A percentile compares a stretch with the other conserved stretches of the same genome.
Evolutionary conservation across 2,329 filamentous ascomycete genomes (phyloP).

Genomic region (Beauveria pseudobassiana): DNA sequence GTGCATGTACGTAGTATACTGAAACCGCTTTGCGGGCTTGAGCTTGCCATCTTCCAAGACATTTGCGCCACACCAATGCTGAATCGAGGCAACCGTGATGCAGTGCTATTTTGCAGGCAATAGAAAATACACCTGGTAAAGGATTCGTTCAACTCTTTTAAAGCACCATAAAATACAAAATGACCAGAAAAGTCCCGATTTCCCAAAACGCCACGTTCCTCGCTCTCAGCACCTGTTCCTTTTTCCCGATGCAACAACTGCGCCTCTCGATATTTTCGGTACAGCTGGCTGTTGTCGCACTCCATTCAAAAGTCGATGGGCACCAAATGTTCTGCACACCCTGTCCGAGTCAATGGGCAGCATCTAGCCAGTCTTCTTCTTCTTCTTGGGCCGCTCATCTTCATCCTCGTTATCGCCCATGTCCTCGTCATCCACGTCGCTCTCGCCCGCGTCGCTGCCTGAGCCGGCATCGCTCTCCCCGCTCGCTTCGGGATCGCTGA

Average conservation of each 20-base stretch:
- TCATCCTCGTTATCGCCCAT: conserved; percentile 36
- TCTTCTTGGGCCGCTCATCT: conserved; percentile 43
- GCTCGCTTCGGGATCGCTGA: conserved; percentile 93
- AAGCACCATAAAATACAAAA: background rate
- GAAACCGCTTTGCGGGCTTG: background rate
- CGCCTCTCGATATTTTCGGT: background rate
- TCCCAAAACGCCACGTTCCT: conserved; percentile 1
- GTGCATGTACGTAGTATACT: background rate
- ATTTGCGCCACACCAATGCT: too few species aligned
- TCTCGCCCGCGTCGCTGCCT: conserved; percentile 44
- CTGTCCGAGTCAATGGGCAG: background rate
- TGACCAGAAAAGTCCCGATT: background rate
- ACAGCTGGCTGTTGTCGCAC: too few species aligned
- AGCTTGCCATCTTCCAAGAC: background rate
- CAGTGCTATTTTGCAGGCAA: background rate
- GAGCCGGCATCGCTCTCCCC: conserved; percentile 60
- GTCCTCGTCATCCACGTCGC: conserved; percentile 38
- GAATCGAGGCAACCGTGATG: background rate
- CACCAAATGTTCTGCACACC: background rate
- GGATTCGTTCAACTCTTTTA: background rate
- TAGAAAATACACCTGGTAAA: background rate
- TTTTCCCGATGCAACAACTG: background rate
- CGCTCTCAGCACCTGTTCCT: background rate
- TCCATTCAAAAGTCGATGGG: background rate
- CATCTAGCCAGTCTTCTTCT: conserved; percentile 33